Conservation (phyloP, 2,329 filamentous ascomycete genomes). For the Fonsecaea nubica region DNA sequence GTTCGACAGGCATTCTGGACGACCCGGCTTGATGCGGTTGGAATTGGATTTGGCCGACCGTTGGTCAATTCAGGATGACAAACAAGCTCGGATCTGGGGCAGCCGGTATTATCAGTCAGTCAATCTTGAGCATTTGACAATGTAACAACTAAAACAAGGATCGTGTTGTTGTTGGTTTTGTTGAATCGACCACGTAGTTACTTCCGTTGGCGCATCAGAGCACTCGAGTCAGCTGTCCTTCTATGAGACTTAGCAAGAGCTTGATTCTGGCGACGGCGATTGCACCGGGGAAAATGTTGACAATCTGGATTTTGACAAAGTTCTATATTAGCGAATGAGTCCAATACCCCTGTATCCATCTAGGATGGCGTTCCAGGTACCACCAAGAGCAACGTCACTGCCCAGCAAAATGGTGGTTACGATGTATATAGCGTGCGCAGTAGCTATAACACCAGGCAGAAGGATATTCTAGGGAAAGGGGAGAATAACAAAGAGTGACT, state of each 20-base stretch:
- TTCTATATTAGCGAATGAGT: background rate
- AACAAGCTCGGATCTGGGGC: background rate
- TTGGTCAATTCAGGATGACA: background rate
- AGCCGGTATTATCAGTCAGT: background rate
- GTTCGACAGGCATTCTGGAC: constrained; percentile 55
- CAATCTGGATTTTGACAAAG: background rate
- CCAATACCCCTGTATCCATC: background rate
- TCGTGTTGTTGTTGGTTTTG: background rate
- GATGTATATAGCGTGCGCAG: background rate
- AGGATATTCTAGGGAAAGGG: background rate
- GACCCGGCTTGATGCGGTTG: background rate
- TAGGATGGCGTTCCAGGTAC: background rate
- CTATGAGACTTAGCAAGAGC: background rate
- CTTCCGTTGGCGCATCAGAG: background rate
- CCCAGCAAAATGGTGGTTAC: background rate
- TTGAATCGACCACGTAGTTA: background rate
- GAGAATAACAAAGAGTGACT: background rate
- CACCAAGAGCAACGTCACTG: background rate
- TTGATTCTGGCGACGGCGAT: background rate
- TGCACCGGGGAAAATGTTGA: background rate
- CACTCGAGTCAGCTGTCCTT: background rate
- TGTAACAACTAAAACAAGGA: background rate
- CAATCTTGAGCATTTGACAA: background rate
- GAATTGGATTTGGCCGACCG: background rate
- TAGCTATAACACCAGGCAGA: background rate